Conservation (phyloP, 352 stramenopile genomes). For the Globisporangium cylindrosporum region DNA sequence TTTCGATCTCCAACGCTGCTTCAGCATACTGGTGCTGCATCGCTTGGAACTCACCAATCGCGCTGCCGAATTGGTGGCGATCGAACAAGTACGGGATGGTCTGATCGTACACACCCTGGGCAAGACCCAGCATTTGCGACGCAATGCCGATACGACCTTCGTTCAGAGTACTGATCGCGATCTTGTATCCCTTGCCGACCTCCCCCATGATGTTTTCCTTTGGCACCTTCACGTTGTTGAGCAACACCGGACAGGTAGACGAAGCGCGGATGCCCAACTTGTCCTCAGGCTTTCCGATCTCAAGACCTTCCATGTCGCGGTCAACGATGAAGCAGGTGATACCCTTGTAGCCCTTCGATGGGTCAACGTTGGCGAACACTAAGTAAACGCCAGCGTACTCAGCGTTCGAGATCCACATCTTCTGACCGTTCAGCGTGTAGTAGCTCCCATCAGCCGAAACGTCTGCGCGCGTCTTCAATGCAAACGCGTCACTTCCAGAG, state of each 20-base stretch:
- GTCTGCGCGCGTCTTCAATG: conserved; percentile 91
- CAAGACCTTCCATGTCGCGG: conserved; percentile 88
- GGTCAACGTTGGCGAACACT: conserved; percentile 95
- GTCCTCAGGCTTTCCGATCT: conserved; percentile 94
- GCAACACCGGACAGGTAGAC: conserved; percentile 93
- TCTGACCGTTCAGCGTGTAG: conserved; percentile 94
- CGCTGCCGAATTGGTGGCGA: conserved; percentile 93
- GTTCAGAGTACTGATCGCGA: conserved; percentile 98
- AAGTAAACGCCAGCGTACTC: conserved; percentile 95
- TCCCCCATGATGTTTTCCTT: conserved; percentile 93
- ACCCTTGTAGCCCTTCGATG: conserved; percentile 93
- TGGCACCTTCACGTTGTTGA: conserved; percentile 95
- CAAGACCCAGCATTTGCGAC: conserved; percentile 96
- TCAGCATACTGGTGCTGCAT: conserved; percentile 98
- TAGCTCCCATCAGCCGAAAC: conserved; percentile 88
- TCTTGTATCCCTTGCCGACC: conserved; percentile 94
- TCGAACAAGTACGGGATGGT: conserved; percentile 96
- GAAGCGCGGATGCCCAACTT: conserved; percentile 96
- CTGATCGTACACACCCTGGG: conserved; percentile 94
- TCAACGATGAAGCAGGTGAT: conserved; percentile 99
- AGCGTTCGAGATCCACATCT: conserved; percentile 98
- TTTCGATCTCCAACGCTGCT: conserved; percentile 94
- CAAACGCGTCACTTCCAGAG: conserved; percentile 95
- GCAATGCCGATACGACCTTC: conserved; percentile 96
- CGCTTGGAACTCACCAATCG: conserved; percentile 93